phyloP scores from a whole-genome alignment of 2,329 filamentous ascomycete genomes.

The Xylariaceae sp. region DNA sequence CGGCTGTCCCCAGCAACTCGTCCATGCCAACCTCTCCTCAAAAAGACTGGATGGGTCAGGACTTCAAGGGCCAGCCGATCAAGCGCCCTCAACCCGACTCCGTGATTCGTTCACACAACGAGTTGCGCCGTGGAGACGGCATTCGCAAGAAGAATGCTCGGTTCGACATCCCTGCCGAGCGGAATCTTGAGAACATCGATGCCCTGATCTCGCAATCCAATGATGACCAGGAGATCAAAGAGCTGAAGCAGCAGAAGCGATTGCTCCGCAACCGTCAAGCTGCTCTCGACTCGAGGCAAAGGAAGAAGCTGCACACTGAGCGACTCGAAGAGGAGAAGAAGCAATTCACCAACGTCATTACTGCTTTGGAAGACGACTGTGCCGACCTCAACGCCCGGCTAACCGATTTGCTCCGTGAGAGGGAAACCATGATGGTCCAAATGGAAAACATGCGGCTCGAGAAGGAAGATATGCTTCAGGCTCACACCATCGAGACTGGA shows the following conservation, averaged over 20 bases:
- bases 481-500: conserved; percentile 84
- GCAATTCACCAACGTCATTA: conserved; percentile 73
- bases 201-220: conserved; percentile 82
- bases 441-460: conserved; percentile 75
- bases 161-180: conserved; percentile 92
- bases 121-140: conserved; percentile 74
- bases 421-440: conserved; percentile 70
- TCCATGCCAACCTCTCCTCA: conserved; percentile 54
- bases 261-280: conserved; percentile 92
- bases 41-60: conserved; percentile 54
- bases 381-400: conserved; percentile 63
- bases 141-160: conserved; percentile 99
- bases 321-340: conserved; percentile 97
- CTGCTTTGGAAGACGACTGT: conserved; percentile 74
- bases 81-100: conserved; percentile 65
- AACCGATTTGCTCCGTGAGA: conserved; percentile 67
- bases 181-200: conserved; percentile 93
- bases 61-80: conserved; percentile 47
- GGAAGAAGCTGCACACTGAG: conserved; percentile 98
- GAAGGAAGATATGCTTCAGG: conserved; percentile 86
- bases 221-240: conserved; percentile 91
- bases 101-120: conserved; percentile 68
- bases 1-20: conserved; percentile 43
- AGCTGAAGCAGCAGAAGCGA: conserved; percentile 97
- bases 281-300: conserved; percentile 91